Evolutionary conservation across 169 alveolate species (phyloP).

Genomic region (Blepharisma undulans): DNA sequence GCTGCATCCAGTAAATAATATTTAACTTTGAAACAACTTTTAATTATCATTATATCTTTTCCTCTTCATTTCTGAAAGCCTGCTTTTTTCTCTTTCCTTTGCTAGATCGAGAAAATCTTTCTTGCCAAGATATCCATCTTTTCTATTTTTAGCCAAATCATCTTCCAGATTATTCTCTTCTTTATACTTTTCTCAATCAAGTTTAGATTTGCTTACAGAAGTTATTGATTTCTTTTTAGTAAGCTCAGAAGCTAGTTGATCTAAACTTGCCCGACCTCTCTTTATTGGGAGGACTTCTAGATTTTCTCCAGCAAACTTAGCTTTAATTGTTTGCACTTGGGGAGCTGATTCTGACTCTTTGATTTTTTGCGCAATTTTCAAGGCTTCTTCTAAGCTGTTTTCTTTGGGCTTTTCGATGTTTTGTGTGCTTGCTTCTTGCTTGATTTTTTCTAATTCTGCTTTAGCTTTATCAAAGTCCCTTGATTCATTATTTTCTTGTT

Average conservation of each 20-base stretch:
- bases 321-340: not conserved
- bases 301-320: slow-evolving; percentile 10
- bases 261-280: slow-evolving; percentile 6
- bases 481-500: not conserved
- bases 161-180: slow-evolving; percentile 48
- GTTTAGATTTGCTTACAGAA: slow-evolving; percentile 43
- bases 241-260: not conserved
- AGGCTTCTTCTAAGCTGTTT: slow-evolving; percentile 7
- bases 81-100: slow-evolving; percentile 18
- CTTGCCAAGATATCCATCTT: slow-evolving; percentile 54
- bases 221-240: slow-evolving; percentile 27
- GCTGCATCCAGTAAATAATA: not conserved
- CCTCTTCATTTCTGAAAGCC: not conserved
- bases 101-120: slow-evolving; percentile 37
- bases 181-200: slow-evolving; percentile 56
- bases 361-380: not conserved
- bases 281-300: not conserved
- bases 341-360: not conserved
- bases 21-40: not conserved
- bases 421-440: not conserved
- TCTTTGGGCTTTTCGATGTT: not conserved
- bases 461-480: not conserved
- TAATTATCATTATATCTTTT: not conserved
- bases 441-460: not conserved
- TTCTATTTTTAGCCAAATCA: slow-evolving; percentile 49